Evolutionary conservation across 1,284 basidiomycete species (phyloP), one percentile per base, ranked within the genome.

Genomic region (Boletus mariae): DNA sequence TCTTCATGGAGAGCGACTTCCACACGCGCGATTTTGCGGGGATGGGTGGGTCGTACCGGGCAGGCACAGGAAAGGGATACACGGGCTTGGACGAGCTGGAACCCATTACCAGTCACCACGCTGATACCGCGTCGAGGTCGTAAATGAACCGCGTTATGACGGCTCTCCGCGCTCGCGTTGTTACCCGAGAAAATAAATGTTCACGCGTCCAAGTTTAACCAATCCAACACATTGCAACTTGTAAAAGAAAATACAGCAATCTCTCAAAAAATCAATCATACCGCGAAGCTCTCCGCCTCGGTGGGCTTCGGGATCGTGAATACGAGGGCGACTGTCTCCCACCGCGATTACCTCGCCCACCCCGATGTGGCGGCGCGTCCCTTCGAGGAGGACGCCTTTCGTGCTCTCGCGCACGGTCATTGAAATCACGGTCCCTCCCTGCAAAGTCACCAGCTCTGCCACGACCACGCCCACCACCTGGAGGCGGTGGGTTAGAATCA

Each of bases 401-500:
- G 52, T 57, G 57, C 29, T 67, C 62, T 35, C 75, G 64, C n/a
- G 68, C 63, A 12, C 67, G 62, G 17, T 69, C 69, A 15, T 20
- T 20, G 20, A 69, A 63, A 20, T 71, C 71, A 10, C 71, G 64
- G 29, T 73, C 70, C 40, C 71, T 61, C 40, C 62, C 69, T 25
- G 64, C 67, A 52, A 68, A 62, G 48, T 74, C 74, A 66, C 76
- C 56, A 49, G 65, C 17, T 65, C 77, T 46, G 57, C 66, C 51
- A 31, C 75, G 69, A 20, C 80, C 74, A 47, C 74, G 70, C 6
- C 73, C 71, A 23, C 72, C 70, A n/a, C 66, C 69, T 5, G 76
- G 65, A 4, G 73, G 67, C 0, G 73, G 69, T 6, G 72, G 72
- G 57, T 79, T 77, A 5, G 84, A 84, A 23, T 75, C 81, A 0